Base-by-base conservation (phyloP, 139 green algal species). In the Trebouxia sp. region DNA sequence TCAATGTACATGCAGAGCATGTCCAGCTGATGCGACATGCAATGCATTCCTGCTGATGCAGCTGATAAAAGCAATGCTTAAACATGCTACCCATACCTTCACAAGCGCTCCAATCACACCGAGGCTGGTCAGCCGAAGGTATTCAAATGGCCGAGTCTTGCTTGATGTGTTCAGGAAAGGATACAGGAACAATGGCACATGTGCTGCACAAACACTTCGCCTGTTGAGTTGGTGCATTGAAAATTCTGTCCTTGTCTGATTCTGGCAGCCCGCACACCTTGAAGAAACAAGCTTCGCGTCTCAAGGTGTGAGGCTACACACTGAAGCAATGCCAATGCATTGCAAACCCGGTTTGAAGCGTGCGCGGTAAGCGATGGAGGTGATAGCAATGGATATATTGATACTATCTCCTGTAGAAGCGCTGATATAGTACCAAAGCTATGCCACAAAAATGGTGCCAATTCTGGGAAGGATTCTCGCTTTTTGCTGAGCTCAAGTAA, bases 91-190 rank as follows among this genome's bases (percentile, higher is more conserved):
- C 81, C 32, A 6, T 48, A 94, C 90, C 92, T 99, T 99, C 77
- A 99, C 97, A 10, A 99, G 87, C 6, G 97, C 97, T 1, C 97
- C 97, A 58, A 99, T 98, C 3, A 99, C 97, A 7, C 97, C 97
- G 53, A 99, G 83, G 70, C 87, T 95, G 17, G 97, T 99, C 20
- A 99, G 91, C 6, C 97, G 87, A 81, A 99, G 87, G 91, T 99
- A 99, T 90, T 99, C 97, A 87, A 99, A 99, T 0, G 97, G 97
- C 50, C 97, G 84, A 10, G 94, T 98, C 87, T 98, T 99, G 91
- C 88, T 95, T 35, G 94, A 90, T 17, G 97, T 99, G 88, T 99
- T 98, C 38, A 99, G 87, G 84, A 99, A 99, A 0, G 97, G 97
- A 83, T 99, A 99, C 65, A 99, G 86, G 84, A 98, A 99, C 22